Evolutionary conservation across 2,329 filamentous ascomycete species (phyloP).

Genomic region (Fusarium temperatum): DNA sequence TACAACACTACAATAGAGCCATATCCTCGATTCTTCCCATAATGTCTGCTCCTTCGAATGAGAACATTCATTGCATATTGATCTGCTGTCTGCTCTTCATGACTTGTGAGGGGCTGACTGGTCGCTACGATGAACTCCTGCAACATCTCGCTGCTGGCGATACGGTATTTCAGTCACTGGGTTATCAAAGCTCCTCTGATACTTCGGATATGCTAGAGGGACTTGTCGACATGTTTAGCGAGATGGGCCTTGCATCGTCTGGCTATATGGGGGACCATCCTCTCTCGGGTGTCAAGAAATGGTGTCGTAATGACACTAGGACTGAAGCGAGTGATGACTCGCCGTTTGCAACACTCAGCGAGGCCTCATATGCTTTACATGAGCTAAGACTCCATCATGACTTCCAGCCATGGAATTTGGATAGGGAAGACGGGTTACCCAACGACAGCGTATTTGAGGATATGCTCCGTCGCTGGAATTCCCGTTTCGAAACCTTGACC

Average conservation of each 20-base stretch:
- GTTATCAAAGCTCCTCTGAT: rapidly evolving
- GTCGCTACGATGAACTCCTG: not conserved
- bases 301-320: not conserved
- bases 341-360: not conserved
- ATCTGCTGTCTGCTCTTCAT: conserved; percentile 9
- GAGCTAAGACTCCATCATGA: not conserved
- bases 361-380: not conserved
- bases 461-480: not conserved
- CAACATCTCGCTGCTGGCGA: conserved; percentile 1
- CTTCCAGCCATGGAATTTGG: not conserved
- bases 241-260: not conserved
- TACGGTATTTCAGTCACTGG: not conserved
- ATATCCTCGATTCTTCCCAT: not conserved
- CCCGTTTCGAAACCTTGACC: not conserved
- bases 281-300: not conserved
- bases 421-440: not conserved
- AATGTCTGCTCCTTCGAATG: not conserved
- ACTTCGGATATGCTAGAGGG: not conserved
- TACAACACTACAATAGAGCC: conserved; percentile 15
- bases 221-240: not conserved
- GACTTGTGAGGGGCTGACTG: not conserved
- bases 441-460: not conserved
- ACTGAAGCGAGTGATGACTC: rapidly evolving
- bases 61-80: not conserved
- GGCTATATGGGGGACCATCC: not conserved